phyloP scores from a whole-genome alignment of 2,329 filamentous ascomycete species.

The Colletotrichum tropicicola region DNA sequence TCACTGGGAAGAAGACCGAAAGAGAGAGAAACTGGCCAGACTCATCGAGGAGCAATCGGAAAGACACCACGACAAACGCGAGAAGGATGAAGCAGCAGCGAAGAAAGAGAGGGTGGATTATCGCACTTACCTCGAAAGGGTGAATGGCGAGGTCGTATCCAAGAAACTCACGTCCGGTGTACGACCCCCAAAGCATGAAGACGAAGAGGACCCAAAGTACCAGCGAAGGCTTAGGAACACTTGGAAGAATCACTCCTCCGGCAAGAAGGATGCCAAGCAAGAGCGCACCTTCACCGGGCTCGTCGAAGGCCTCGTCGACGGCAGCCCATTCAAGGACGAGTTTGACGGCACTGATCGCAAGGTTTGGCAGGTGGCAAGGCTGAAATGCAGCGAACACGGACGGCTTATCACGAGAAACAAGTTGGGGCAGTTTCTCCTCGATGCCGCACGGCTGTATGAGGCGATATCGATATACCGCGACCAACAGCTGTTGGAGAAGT shows the following conservation, averaged over 20 bases:
- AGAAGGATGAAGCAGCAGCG: neutral
- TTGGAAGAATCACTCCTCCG: neutral
- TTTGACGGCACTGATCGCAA: neutral
- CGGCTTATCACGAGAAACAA: slow-evolving; percentile 16
- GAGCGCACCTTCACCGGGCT: neutral
- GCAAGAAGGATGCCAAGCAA: neutral
- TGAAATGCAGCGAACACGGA: neutral
- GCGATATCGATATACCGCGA: slow-evolving; percentile 46
- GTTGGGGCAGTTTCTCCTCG: slow-evolving; percentile 41
- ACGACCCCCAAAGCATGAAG: neutral
- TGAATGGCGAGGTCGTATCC: too few species aligned
- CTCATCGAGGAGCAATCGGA: slow-evolving; percentile 34
- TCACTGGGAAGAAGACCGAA: slow-evolving; percentile 50
- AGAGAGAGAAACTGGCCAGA: slow-evolving; percentile 36
- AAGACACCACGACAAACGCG: slow-evolving; percentile 1
- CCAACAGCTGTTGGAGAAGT: slow-evolving; percentile 42
- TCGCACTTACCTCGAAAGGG: neutral
- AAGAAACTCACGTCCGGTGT: neutral
- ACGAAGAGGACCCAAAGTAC: slow-evolving; percentile 28
- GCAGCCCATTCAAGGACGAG: neutral
- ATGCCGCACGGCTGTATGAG: slow-evolving; percentile 45
- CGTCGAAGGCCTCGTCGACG: neutral
- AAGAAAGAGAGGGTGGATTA: neutral
- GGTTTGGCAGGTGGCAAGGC: slow-evolving; percentile 31
- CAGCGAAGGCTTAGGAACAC: neutral